Evolutionary conservation across 2,329 filamentous ascomycete species (phyloP).

Genomic region (Penicillium sp.): DNA sequence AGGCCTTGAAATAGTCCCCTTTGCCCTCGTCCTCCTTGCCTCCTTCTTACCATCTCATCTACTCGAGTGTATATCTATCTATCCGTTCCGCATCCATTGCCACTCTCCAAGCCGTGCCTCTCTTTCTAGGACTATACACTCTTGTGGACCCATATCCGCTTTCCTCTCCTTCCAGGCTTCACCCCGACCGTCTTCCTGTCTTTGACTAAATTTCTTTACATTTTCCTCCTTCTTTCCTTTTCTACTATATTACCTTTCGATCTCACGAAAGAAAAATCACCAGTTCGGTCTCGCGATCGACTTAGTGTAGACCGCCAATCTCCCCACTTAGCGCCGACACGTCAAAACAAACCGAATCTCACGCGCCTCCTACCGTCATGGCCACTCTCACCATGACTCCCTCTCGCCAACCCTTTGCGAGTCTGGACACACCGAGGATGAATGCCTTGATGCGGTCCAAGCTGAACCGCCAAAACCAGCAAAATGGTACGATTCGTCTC

Average conservation of each 20-base stretch:
- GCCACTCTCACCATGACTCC: conserved; percentile 37
- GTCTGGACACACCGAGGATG: conserved; percentile 33
- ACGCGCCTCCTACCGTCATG: conserved; percentile 23
- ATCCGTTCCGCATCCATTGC: background rate
- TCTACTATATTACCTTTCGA: background rate
- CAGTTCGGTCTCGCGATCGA: conserved; percentile 1
- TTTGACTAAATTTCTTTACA: background rate
- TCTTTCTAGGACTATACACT: background rate
- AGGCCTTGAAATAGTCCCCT: conserved; percentile 21
- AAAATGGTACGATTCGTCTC: conserved; percentile 27
- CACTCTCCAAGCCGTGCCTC: background rate
- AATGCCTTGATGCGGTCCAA: conserved; percentile 32
- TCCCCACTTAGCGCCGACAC: conserved; percentile 28
- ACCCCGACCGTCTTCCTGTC: background rate
- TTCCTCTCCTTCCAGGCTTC: conserved; percentile 1
- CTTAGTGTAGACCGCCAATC: conserved; percentile 9
- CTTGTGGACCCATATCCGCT: background rate
- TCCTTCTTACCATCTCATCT: conserved; percentile 1
- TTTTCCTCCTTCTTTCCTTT: background rate
- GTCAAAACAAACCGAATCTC: conserved; percentile 24
- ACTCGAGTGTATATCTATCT: background rate
- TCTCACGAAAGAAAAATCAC: background rate
- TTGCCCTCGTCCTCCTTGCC: conserved; percentile 12
- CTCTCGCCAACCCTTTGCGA: conserved; percentile 37
- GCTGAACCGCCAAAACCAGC: conserved; percentile 34